Base-by-base conservation (phyloP, 768 basidiomycete species). In the Holtermanniella nyarrowii region DNA sequence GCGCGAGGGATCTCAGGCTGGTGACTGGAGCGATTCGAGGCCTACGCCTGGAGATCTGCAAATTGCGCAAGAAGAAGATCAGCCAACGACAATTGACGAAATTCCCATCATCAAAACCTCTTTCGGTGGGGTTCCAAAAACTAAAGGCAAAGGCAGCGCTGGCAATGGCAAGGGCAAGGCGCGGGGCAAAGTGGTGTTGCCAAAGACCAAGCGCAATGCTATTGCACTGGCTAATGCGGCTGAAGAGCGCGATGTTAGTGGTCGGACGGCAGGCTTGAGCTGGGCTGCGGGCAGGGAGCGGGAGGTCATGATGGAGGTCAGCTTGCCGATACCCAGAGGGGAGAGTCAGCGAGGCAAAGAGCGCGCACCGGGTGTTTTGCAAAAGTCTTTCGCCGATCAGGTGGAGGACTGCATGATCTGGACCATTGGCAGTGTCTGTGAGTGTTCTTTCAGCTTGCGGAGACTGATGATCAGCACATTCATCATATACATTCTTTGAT, bases 391-490 rank as follows among this genome's bases (percentile, higher is more conserved):
- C 4, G 83, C 81, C 21, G 89, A 93, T 61, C 86, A 88, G 71
- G 86, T 95, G 4, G 89, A 95, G 67, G 90, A 95, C 67, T 91
- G 88, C 75, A 74, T 91, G 52, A 88, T 86, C 64, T 95, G 90
- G 90, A 88, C 88, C 12, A 90, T 95, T 60, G 88, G 89, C 58
- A 88, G 90, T 37, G 90, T 93, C 48, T 88, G 90, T 90, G 73
- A 72, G 55, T 62, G 20, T 53, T 44, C 53, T 20, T 31, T 23
- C 16, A n/a, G n/a, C n/a, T n/a, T n/a, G n/a, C 46, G 22, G 26
- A 4, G 21, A 20, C 13, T 43, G 22, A 21, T 14, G 31, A 13
- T 20, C 40, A 62, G 65, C 58, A 14, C 52, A 44, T 40, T 61
- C 60, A 72, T 86, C 89, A 63, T 91, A 90, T 69, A 88, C 87